phyloP scores from a whole-genome alignment of 2,329 filamentous ascomycete species.

The Colletotrichum australisinense region DNA sequence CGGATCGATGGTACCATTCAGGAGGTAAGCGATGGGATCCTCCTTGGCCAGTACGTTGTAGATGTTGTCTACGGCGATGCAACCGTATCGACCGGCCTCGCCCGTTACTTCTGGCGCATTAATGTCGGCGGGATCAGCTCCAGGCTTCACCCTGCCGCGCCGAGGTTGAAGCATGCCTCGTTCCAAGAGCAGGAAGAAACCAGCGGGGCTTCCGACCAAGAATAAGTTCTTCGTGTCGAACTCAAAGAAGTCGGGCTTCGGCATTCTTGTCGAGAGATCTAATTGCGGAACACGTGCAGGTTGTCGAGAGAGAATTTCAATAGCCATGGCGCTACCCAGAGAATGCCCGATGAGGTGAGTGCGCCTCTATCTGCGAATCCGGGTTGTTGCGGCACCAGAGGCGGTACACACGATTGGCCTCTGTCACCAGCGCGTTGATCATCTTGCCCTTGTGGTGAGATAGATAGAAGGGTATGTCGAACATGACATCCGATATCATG shows the following conservation, averaged over 20 bases:
- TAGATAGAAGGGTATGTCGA: slow-evolving; percentile 97
- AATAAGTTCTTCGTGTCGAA: slow-evolving; percentile 94
- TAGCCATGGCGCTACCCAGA: slow-evolving; percentile 91
- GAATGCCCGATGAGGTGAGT: slow-evolving; percentile 96
- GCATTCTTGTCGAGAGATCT: slow-evolving; percentile 52
- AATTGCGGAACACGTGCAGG: slow-evolving; percentile 75
- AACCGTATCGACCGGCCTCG: slow-evolving; percentile 85
- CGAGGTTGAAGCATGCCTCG: slow-evolving; percentile 78
- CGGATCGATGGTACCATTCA: slow-evolving; percentile 90
- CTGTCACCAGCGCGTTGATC: slow-evolving; percentile 86
- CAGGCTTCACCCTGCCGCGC: slow-evolving; percentile 79
- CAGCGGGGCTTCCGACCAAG: slow-evolving; percentile 88
- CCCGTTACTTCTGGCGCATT: slow-evolving; percentile 73
- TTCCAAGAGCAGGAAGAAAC: slow-evolving; percentile 92
- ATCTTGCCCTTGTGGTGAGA: slow-evolving; percentile 96
- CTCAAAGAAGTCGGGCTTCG: slow-evolving; percentile 76
- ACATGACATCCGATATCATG: slow-evolving; percentile 97
- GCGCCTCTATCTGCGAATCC: slow-evolving; percentile 81
- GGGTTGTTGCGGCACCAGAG: slow-evolving; percentile 94
- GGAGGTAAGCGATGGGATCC: slow-evolving; percentile 86
- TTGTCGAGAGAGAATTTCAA: slow-evolving; percentile 91
- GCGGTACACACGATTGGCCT: slow-evolving; percentile 95
- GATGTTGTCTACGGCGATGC: slow-evolving; percentile 92
- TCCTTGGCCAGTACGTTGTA: slow-evolving; percentile 87
- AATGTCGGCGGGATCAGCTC: slow-evolving; percentile 72